These are phyloP conservation scores for Ceriops zippeliana DNA, from an alignment of 345 rosid genomes.

Conservation along the genomic window DNA sequence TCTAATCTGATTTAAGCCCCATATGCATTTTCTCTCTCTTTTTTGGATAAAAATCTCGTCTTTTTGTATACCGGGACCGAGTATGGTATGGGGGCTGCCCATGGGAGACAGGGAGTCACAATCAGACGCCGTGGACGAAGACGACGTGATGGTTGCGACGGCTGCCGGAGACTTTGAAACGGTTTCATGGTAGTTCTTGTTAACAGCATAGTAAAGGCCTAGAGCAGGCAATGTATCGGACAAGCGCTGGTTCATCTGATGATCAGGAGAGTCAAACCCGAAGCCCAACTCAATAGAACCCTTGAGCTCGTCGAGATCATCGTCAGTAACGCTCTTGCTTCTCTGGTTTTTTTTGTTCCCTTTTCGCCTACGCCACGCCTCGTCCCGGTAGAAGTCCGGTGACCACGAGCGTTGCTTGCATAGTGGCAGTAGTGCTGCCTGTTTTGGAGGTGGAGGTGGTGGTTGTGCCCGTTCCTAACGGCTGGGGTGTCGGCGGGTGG, in stretches of 20 bases:
- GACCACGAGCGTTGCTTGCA: conserved; percentile 85
- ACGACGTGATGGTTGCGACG: conserved; percentile 15
- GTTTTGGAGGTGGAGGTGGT: conserved; percentile 9
- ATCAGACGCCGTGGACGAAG: conserved; percentile 45
- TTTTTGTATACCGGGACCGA: conserved; percentile 38
- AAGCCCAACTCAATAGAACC: conserved; percentile 84
- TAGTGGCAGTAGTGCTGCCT: conserved; percentile 34
- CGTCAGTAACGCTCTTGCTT: conserved; percentile 84
- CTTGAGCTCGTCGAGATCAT: conserved; percentile 90
- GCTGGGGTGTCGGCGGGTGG: neutral
- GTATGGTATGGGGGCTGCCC: conserved; percentile 57
- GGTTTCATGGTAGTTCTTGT: conserved; percentile 53
- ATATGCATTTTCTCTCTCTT: no score
- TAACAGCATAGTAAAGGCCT: conserved; percentile 77
- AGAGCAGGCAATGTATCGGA: conserved; percentile 84
- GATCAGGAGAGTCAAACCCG: conserved; percentile 64
- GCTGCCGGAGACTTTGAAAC: conserved; percentile 33
- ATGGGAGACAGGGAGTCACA: conserved; percentile 45
- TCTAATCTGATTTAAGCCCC: no score
- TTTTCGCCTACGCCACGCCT: conserved; percentile 80
- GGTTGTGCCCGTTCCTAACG: neutral
- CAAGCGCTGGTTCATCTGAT: conserved; percentile 53
- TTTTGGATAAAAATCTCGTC: no score
- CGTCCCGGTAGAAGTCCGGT: conserved; percentile 74
- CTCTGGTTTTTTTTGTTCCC: conserved; percentile 41